Percentiles rank a stretch among this genome's conserved stretches.
These are phyloP conservation scores for Papiliotrema flavescens DNA, from an alignment of 1,284 basidiomycete genomes.

Conservation along the genomic window DNA sequence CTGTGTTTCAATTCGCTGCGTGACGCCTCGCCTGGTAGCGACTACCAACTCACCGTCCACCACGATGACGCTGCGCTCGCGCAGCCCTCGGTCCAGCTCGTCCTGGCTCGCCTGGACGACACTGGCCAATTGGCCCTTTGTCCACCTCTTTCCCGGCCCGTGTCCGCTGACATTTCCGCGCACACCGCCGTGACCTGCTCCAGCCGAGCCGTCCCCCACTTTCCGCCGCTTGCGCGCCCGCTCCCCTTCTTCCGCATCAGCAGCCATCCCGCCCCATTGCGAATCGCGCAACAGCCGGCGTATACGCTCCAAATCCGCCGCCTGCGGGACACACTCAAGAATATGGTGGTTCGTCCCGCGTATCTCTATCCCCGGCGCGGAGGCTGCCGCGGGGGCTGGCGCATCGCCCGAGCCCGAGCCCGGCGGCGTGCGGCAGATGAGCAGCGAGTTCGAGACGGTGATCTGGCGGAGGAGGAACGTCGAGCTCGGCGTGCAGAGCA, in stretches of 20 bases:
- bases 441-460: conserved; percentile 75
- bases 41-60: conserved; percentile 59
- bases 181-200: no score
- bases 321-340: conserved; percentile 66
- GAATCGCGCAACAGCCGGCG: conserved; percentile 59
- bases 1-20: conserved; percentile 9
- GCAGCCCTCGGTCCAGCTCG: conserved; percentile 33
- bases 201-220: conserved; percentile 12
- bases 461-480: conserved; percentile 80
- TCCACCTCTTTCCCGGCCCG: conserved; percentile 32
- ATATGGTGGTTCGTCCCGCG: conserved; percentile 62
- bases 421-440: conserved; percentile 62
- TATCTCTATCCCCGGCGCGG: conserved; percentile 30
- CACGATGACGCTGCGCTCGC: conserved; percentile 62
- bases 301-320: conserved; percentile 71
- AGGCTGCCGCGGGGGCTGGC: not conserved
- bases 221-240: conserved; percentile 34
- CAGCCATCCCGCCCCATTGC: conserved; percentile 60
- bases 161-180: no score
- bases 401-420: conserved; percentile 1
- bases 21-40: not conserved
- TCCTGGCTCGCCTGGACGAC: conserved; percentile 68
- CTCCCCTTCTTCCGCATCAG: conserved; percentile 33
- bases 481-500: conserved; percentile 71
- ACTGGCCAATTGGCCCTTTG: conserved; percentile 54